Conservation (phyloP, 495 filamentous ascomycete species). For the Penicillium ucsense region DNA sequence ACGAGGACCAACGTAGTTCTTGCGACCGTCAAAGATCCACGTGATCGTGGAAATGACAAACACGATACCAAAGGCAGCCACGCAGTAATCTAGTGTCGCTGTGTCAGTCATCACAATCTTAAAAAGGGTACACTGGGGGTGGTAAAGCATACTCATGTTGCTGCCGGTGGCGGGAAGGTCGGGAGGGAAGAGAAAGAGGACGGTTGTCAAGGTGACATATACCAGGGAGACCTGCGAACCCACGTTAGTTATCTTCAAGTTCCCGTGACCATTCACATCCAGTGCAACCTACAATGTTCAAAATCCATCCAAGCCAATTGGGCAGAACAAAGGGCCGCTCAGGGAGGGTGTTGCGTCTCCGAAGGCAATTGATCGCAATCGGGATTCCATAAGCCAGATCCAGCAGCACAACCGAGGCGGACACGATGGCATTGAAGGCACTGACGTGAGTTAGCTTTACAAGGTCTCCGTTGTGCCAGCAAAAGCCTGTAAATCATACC, state of each 20-base stretch:
- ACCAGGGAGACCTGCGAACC: constrained; percentile 45
- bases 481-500: constrained; percentile 12
- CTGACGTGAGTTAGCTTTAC: constrained; percentile 9
- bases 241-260: neutral
- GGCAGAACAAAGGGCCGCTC: constrained; percentile 53
- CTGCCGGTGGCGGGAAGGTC: constrained; percentile 52
- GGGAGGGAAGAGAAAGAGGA: constrained; percentile 71
- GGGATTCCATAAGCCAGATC: constrained; percentile 67
- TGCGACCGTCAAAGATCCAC: constrained; percentile 65
- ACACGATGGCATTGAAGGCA: constrained; percentile 55
- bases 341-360: constrained; percentile 56
- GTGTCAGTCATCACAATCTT: neutral
- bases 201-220: constrained; percentile 59
- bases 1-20: constrained; percentile 57
- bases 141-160: constrained; percentile 54
- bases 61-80: constrained; percentile 61
- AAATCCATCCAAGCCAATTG: constrained; percentile 42
- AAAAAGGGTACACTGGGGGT: neutral
- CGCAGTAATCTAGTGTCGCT: constrained; percentile 46
- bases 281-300: constrained; percentile 28
- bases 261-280: neutral
- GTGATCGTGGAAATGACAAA: constrained; percentile 53
- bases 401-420: constrained; percentile 60
- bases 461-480: neutral
- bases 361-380: constrained; percentile 54